Percentiles rank a stretch among this genome's conserved stretches.
phyloP scores from a whole-genome alignment of 176 grass and related monocot genomes.

The Carex kokanica region DNA sequence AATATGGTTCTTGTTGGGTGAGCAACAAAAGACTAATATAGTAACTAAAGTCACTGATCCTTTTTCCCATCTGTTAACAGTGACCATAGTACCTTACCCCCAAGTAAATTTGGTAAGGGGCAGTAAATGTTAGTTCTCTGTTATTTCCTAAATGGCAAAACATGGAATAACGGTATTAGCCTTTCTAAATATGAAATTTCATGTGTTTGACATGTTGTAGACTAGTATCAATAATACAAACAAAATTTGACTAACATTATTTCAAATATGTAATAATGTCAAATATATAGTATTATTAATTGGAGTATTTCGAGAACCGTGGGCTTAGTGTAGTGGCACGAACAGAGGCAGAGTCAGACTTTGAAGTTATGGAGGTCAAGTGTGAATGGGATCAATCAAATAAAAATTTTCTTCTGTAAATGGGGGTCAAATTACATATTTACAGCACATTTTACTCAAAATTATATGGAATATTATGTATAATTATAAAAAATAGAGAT shows the following conservation, averaged over 20 bases:
- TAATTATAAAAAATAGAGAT: neutral
- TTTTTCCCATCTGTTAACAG: neutral
- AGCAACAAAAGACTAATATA: conserved; percentile 4
- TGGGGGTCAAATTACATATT: too few relatives aligned
- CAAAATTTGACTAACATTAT: neutral
- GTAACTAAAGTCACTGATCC: neutral
- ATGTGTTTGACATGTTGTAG: neutral
- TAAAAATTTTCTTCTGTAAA: too few relatives aligned
- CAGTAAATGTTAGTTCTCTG: neutral
- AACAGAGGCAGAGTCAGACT: too few relatives aligned
- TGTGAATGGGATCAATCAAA: too few relatives aligned
- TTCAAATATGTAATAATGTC: neutral
- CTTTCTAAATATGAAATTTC: neutral
- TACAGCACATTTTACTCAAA: too few relatives aligned
- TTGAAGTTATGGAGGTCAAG: too few relatives aligned
- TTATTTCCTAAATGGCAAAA: neutral
- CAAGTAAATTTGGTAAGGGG: neutral
- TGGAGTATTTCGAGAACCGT: too few relatives aligned
- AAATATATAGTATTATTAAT: neutral
- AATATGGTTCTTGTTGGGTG: neutral
- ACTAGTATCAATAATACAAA: neutral
- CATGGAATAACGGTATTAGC: neutral
- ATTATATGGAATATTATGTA: too few relatives aligned
- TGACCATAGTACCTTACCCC: conserved; percentile 2
- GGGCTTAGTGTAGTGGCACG: too few relatives aligned